Evolutionary conservation across 345 rosid species (phyloP).

Genomic region (Carallia pectinifolia): DNA sequence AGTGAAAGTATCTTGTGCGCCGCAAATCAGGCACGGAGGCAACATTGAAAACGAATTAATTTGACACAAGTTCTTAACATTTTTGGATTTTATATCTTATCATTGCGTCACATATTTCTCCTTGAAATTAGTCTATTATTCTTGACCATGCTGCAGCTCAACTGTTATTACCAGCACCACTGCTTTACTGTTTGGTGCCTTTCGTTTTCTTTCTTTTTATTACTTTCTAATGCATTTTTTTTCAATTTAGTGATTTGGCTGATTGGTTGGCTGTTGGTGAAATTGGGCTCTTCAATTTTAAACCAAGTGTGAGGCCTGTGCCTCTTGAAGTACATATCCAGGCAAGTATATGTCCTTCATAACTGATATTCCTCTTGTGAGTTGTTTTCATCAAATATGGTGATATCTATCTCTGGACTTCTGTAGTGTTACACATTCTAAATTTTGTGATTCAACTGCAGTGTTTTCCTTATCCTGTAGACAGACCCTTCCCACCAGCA

Average conservation of each 20-base stretch:
- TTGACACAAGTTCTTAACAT: too few relatives aligned
- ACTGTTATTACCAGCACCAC: not conserved
- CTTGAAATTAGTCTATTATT: too few relatives aligned
- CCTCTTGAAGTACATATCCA: constrained; percentile 99
- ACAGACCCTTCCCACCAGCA: too few relatives aligned
- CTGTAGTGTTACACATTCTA: too few relatives aligned
- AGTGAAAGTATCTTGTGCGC: not conserved
- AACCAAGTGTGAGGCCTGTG: constrained; percentile 98
- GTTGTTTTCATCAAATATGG: too few relatives aligned
- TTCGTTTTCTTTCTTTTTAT: not conserved
- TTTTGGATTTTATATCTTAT: too few relatives aligned
- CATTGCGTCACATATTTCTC: too few relatives aligned
- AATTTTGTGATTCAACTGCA: too few relatives aligned
- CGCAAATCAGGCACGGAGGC: not conserved
- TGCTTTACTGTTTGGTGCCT: not conserved
- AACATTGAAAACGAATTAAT: too few relatives aligned
- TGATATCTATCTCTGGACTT: too few relatives aligned
- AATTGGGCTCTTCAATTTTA: constrained; percentile 90
- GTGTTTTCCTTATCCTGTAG: too few relatives aligned
- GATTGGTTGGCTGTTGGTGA: constrained; percentile 99
- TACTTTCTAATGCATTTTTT: not conserved
- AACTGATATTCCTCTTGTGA: not conserved
- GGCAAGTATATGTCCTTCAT: constrained; percentile 49
- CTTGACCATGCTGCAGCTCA: too few relatives aligned
- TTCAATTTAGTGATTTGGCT: constrained; percentile 72